Evolutionary conservation across 495 filamentous ascomycete species (phyloP), one percentile per base, ranked within the genome.

Genomic region (Cenococcum geophilum): DNA sequence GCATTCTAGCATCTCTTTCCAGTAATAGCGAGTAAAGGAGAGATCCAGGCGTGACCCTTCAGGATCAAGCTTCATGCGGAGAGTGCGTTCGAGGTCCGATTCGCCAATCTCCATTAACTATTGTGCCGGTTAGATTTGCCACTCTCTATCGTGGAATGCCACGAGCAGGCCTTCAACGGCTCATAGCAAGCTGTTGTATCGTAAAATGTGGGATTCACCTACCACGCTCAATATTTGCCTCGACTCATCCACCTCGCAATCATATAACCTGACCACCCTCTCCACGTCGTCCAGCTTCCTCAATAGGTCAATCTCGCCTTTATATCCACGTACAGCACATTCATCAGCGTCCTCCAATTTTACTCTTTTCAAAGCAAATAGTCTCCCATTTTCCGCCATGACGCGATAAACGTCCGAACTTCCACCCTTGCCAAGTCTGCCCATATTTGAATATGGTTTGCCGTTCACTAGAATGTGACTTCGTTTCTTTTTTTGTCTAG

Each of bases 1-100:
- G 73, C 93, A 98, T 68, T 95, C 89, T 4, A 98, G 87, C 95
- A 98, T 97, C 75, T 98, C 93, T 69, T 91, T 90, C 93, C 93
- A 98, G 77, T 95, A 96, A 74, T 89, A 90, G 9, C 93, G 87
- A n/a, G 91, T 88, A 67, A 97, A 97, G 53, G 85, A 87, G 10
- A 88, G 79, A 70, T 98, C 93, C 59, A 97, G 87, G 27, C 76
- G 76, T 36, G 89, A 83, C 60, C 88, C 83, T 65, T 57, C 55
- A 0, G 83, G 77, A 52, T 88, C 86, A 35, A 87, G 75, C 32
- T 86, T 83, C 37, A 85, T 82, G 6, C 81, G 86, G 32, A 98
- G 83, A 18, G 97, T 85, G 56, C 88, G 89, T 66, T 91, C 88
- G 68, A 98, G 80, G 69, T 97, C 95, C n/a, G 91, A 83, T 74